Evolutionary conservation across 129 eudicot genomes (phyloP), one percentile per base, ranked within the genome.

Genomic region (Gnaphalium uliginosum): DNA sequence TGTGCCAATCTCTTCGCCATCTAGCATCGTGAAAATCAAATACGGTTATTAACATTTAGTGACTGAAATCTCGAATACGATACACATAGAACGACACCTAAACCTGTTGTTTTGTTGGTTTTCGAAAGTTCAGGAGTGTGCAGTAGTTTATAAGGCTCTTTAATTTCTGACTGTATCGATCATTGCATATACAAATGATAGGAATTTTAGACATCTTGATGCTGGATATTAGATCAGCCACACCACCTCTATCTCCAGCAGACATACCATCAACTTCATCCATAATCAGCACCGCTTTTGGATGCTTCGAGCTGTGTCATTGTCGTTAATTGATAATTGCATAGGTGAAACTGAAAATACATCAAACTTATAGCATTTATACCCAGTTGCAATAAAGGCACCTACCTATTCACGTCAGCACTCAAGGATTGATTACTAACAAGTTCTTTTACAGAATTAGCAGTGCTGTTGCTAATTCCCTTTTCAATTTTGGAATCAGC

Each of bases 91-190:
- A 60, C 8, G 41, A 68, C 18, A 54, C 13, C 11, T 60, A 60
- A 21, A 93, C 98, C 98, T 93, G 99, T 82, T 91, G 97, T 81
- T 94, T 94, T 84, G 99, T 94, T 41, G 99, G 99, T 83, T 91
- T 94, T 66, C 93, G 90, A 82, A 83, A 94, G 86, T 71, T 86
- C 53, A 91, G 89, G 37, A 76, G 87, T 68, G 84, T 67, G 81
- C 99, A 94, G 84, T 91, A 83, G 79, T 89, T 91, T 73, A 89
- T 83, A 56, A 94, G 90, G 78, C 99, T 94, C 82, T 94, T 94
- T 66, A 94, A 84, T 61, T 94, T 94, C 84, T 94, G 99, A 79
- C 97, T 89, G 81, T 91, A 94, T 51, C 96, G 90, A 66, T 94
- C 99, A 67, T 94, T 94, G 68, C 99, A 94, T 51, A 94, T 94